A percentile compares a stretch with the other conserved stretches of the same genome.
Evolutionary conservation across 2,329 filamentous ascomycete genomes (phyloP).

Genomic region (Neopestalotiopsis rosae): DNA sequence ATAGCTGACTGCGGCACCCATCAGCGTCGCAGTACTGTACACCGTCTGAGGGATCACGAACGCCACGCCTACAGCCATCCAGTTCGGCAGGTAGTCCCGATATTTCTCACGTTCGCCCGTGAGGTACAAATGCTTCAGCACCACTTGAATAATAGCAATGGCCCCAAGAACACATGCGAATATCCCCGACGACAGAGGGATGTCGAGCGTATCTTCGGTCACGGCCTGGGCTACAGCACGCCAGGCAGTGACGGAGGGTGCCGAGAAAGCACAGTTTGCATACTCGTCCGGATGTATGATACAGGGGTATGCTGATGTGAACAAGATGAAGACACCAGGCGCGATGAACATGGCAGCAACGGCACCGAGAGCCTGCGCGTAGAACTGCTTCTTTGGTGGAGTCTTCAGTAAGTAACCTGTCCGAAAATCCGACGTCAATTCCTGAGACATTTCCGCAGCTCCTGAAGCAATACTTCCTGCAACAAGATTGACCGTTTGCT

Average conservation of each 20-base stretch:
- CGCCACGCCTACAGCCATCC: constrained; percentile 64
- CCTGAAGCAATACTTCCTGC: constrained; percentile 64
- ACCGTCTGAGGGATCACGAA: constrained; percentile 62
- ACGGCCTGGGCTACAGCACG: constrained; percentile 67
- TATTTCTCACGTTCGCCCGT: constrained; percentile 54
- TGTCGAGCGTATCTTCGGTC: constrained; percentile 59
- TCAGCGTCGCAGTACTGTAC: constrained; percentile 63
- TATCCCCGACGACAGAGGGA: constrained; percentile 60
- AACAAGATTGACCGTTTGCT: constrained; percentile 69
- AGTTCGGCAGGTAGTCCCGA: constrained; percentile 63
- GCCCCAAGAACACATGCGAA: constrained; percentile 62
- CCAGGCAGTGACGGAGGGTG: constrained; percentile 70
- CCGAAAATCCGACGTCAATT: constrained; percentile 68
- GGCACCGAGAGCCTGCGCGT: constrained; percentile 67
- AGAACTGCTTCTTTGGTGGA: constrained; percentile 68
- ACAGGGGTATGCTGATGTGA: constrained; percentile 72
- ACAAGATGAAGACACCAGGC: constrained; percentile 71
- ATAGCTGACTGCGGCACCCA: constrained; percentile 57
- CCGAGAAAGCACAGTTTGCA: constrained; percentile 62
- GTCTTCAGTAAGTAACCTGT: constrained; percentile 72
- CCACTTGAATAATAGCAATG: constrained; percentile 50
- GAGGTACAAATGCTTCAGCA: constrained; percentile 61
- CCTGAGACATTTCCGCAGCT: constrained; percentile 58
- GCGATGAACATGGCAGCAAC: constrained; percentile 70
- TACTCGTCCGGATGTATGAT: constrained; percentile 41